phyloP scores from a whole-genome alignment of 1,139 yeast species.

The Kluyveromyces sp. region DNA sequence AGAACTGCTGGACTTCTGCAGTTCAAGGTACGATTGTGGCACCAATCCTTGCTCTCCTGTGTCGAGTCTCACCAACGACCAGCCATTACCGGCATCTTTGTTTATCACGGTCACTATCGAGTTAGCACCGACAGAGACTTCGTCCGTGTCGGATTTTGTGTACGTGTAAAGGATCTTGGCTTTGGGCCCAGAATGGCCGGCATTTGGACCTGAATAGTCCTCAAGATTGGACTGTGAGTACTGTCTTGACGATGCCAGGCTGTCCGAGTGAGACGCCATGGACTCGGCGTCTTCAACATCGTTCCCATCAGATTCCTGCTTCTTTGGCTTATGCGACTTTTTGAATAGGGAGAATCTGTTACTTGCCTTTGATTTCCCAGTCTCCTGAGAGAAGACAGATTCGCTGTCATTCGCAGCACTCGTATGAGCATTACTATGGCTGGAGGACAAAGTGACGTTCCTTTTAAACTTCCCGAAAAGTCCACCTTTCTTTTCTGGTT shows the following conservation, averaged over 20 bases:
- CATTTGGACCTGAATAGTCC: background rate
- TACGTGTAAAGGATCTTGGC: constrained; percentile 47
- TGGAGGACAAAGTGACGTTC: constrained; percentile 16
- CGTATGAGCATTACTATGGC: background rate
- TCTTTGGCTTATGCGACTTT: background rate
- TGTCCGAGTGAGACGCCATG: background rate
- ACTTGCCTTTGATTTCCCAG: constrained; percentile 10
- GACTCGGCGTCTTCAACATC: constrained; percentile 7
- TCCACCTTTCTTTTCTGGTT: constrained; percentile 53
- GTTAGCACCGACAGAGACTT: constrained; percentile 54
- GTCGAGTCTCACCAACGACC: constrained; percentile 56
- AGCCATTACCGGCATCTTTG: constrained; percentile 86
- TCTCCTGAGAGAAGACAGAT: constrained; percentile 14
- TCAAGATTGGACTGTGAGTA: background rate
- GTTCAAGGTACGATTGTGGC: constrained; percentile 76
- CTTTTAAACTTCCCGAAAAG: constrained; percentile 37
- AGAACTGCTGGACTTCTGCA: constrained; percentile 27
- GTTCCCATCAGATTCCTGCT: background rate
- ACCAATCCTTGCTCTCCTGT: constrained; percentile 62
- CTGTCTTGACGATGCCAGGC: background rate
- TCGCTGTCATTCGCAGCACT: constrained; percentile 15
- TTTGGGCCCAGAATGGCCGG: background rate
- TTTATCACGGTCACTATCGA: constrained; percentile 54
- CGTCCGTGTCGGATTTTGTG: constrained; percentile 69
- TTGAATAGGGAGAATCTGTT: constrained; percentile 9